phyloP scores from a whole-genome alignment of 106 monocot species.

The Triglochin maritima region DNA sequence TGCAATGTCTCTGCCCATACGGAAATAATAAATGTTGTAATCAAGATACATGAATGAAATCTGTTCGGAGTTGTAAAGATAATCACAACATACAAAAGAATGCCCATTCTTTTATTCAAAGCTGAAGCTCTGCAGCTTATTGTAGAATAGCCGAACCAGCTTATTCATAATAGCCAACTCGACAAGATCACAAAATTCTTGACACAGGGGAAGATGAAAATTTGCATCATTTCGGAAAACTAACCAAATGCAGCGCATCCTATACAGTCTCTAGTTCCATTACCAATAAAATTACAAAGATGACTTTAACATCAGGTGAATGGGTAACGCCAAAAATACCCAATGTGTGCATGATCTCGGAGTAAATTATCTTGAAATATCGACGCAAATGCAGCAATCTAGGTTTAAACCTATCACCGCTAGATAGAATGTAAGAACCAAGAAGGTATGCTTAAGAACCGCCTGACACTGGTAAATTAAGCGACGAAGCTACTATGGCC shows the following conservation, averaged over 20 bases:
- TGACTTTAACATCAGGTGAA: no score
- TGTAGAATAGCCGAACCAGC: background rate
- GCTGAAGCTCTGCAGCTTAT: no score
- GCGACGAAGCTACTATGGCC: slow-evolving; percentile 23
- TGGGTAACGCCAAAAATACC: slow-evolving; percentile 1
- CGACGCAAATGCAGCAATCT: no score
- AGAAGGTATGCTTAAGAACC: background rate
- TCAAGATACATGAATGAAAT: no score
- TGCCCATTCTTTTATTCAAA: no score
- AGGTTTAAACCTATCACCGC: background rate
- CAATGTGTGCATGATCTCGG: background rate
- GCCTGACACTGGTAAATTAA: background rate
- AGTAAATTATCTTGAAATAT: background rate
- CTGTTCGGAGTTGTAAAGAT: no score
- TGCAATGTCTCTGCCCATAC: no score
- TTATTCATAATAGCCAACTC: background rate
- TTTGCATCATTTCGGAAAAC: background rate
- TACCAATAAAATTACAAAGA: no score
- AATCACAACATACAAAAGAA: no score
- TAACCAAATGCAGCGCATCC: no score
- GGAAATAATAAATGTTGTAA: no score
- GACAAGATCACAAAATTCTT: background rate
- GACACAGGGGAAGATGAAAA: background rate
- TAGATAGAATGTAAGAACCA: background rate
- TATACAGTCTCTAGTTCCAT: no score